phyloP scores from a whole-genome alignment of 108 stramenopile species.

The Cyclotella distinguenda region DNA sequence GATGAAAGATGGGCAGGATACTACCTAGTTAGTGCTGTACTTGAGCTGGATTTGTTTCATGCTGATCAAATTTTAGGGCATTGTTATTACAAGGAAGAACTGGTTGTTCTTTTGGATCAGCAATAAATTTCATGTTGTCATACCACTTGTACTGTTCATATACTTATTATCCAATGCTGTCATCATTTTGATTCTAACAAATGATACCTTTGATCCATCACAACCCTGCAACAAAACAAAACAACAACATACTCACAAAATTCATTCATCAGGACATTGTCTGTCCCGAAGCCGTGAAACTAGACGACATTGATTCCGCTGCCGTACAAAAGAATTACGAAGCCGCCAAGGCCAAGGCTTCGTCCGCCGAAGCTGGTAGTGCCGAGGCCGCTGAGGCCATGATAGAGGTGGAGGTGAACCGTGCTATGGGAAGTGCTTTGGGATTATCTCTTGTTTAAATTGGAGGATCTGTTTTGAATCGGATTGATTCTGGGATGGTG shows the following conservation, averaged over 20 bases:
- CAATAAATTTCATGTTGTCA: no score
- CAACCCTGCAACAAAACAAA: background rate
- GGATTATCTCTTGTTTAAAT: constrained; percentile 65
- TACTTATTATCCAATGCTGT: background rate
- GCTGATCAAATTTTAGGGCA: no score
- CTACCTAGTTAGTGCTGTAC: no score
- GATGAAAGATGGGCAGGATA: no score
- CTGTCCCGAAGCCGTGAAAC: constrained; percentile 94
- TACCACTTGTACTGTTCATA: background rate
- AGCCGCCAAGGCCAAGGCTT: constrained; percentile 74
- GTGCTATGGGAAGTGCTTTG: constrained; percentile 90
- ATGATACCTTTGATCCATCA: background rate
- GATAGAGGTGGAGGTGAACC: constrained; percentile 94
- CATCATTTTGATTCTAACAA: background rate
- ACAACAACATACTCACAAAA: constrained; percentile 2
- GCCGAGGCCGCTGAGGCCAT: constrained; percentile 90
- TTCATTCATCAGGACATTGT: constrained; percentile 79
- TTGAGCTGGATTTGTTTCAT: no score
- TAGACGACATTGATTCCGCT: constrained; percentile 90
- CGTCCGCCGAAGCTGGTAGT: constrained; percentile 75
- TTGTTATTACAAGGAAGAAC: no score
- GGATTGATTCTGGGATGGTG: no score
- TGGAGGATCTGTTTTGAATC: background rate
- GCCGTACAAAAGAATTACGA: constrained; percentile 79
- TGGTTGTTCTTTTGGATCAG: no score